phyloP scores from a whole-genome alignment of 2,329 filamentous ascomycete species.

The Fonsecaea pugnacius region DNA sequence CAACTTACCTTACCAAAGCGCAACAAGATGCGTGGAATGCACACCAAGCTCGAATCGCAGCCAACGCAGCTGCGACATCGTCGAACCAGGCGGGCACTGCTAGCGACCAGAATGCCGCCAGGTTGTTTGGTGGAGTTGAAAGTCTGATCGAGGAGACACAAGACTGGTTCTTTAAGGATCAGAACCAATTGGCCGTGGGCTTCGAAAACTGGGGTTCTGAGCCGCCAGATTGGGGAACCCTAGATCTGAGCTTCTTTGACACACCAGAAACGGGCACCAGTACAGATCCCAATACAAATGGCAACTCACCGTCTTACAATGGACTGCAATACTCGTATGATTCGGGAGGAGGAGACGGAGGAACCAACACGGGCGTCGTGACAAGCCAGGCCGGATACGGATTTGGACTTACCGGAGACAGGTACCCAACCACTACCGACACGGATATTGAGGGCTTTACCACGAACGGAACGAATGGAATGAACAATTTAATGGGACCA shows the following conservation, averaged over 20 bases:
- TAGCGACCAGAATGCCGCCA: constrained; percentile 51
- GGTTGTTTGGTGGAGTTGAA: constrained; percentile 64
- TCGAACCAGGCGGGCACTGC: constrained; percentile 36
- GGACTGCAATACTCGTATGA: constrained; percentile 22
- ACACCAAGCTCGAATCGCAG: constrained; percentile 36
- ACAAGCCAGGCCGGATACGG: not conserved
- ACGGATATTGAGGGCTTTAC: not conserved
- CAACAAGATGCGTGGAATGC: constrained; percentile 45
- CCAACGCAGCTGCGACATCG: constrained; percentile 28
- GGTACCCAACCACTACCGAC: constrained; percentile 7
- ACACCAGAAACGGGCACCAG: constrained; percentile 14
- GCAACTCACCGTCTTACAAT: constrained; percentile 25
- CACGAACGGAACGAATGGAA: constrained; percentile 6
- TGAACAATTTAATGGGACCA: constrained; percentile 1
- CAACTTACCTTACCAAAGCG: constrained; percentile 36
- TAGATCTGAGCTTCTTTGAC: constrained; percentile 33
- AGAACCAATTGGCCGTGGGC: constrained; percentile 63
- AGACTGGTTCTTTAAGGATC: constrained; percentile 68
- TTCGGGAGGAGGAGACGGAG: not conserved
- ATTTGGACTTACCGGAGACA: not conserved
- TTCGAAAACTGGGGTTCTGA: constrained; percentile 63
- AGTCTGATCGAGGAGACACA: constrained; percentile 66
- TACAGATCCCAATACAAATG: constrained; percentile 17
- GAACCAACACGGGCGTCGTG: not conserved
- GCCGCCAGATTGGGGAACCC: constrained; percentile 31